phyloP scores from a whole-genome alignment of 2,329 filamentous ascomycete genomes.

The Fusarium sambucinum region DNA sequence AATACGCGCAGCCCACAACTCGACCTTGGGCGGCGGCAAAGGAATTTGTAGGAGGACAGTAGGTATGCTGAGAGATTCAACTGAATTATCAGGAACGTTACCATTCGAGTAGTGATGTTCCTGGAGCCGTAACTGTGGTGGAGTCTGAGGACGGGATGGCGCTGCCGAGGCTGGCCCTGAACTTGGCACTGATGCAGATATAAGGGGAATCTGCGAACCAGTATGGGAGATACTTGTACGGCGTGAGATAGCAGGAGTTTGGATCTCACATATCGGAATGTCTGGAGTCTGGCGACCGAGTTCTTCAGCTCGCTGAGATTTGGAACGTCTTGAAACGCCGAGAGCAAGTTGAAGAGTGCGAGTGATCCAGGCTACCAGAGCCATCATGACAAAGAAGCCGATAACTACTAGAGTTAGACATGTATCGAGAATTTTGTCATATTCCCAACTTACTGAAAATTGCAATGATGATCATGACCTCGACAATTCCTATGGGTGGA shows the following conservation, averaged over 20 bases:
- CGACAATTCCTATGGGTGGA: conserved; percentile 63
- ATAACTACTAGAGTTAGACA: conserved; percentile 56
- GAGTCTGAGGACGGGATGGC: conserved; percentile 45
- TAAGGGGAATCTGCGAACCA: conserved; percentile 41
- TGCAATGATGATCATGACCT: conserved; percentile 70
- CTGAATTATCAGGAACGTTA: conserved; percentile 27
- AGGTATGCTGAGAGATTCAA: conserved; percentile 38
- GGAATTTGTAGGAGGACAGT: conserved; percentile 55
- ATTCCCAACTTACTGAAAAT: conserved; percentile 63
- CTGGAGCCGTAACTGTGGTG: conserved; percentile 48
- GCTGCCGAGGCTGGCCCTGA: conserved; percentile 36
- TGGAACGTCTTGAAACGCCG: conserved; percentile 65
- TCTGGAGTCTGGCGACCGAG: conserved; percentile 52
- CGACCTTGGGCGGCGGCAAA: conserved; percentile 59
- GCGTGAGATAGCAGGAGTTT: conserved; percentile 47
- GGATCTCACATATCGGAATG: conserved; percentile 57
- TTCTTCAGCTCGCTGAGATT: conserved; percentile 65
- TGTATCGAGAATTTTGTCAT: too few relatives aligned
- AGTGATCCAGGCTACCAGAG: conserved; percentile 66
- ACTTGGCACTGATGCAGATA: conserved; percentile 24
- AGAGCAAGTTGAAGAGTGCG: conserved; percentile 64
- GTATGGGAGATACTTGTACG: conserved; percentile 46
- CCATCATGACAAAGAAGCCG: conserved; percentile 66
- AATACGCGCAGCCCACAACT: conserved; percentile 63
- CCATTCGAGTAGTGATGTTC: conserved; percentile 46